Percentiles rank a stretch among this genome's conserved stretches.
Conservation (phyloP, 768 basidiomycete genomes). For the Termitomyces titanicus region DNA sequence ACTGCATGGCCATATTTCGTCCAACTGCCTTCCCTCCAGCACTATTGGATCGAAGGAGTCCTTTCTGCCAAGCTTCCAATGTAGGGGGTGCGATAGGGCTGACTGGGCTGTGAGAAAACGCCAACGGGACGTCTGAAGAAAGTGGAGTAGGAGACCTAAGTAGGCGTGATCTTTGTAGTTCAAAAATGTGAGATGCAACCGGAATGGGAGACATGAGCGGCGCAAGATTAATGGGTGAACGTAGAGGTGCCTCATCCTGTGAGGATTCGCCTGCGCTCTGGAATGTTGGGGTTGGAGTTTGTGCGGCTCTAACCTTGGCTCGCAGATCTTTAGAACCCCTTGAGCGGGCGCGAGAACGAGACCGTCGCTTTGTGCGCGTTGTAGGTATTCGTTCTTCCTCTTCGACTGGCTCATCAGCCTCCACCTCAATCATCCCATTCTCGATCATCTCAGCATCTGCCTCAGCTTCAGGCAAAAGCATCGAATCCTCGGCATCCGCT, state of each 20-base stretch:
- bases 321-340: constrained; percentile 75
- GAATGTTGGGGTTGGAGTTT: constrained; percentile 42
- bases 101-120: constrained; percentile 62
- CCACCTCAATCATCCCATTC: constrained; percentile 30
- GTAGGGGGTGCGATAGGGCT: constrained; percentile 69
- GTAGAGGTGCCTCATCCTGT: constrained; percentile 53
- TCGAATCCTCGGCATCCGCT: constrained; percentile 14
- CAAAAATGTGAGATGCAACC: constrained; percentile 46
- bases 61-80: constrained; percentile 73
- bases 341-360: constrained; percentile 76
- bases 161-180: constrained; percentile 44
- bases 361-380: constrained; percentile 58
- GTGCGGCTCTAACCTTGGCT: constrained; percentile 47
- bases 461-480: constrained; percentile 18
- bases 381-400: constrained; percentile 43
- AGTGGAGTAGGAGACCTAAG: constrained; percentile 51
- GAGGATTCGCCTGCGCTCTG: constrained; percentile 64
- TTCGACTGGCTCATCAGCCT: constrained; percentile 34
- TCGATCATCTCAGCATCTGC: constrained; percentile 31
- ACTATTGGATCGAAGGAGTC: constrained; percentile 87
- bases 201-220: constrained; percentile 45
- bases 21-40: constrained; percentile 67
- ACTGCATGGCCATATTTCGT: constrained; percentile 75
- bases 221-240: constrained; percentile 29
- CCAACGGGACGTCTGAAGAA: constrained; percentile 51